Conservation (phyloP, 768 basidiomycete species). For the Lactarius trivialis region DNA sequence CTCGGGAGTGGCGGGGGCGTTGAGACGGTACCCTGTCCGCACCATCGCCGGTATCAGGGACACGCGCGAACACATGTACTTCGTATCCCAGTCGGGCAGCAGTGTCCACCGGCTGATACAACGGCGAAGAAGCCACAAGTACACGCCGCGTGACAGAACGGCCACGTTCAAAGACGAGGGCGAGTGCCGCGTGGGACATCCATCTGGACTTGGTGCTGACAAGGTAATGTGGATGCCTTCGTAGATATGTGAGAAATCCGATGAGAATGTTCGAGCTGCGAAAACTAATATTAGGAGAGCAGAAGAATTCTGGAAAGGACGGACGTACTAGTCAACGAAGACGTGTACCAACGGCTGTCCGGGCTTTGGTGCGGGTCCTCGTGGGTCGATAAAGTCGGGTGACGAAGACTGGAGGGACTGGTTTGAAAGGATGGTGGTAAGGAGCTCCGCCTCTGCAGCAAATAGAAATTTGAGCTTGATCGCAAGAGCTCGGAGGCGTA, state of each 20-base stretch:
- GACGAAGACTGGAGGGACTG: conserved; percentile 24
- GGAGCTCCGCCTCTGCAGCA: conserved; percentile 40
- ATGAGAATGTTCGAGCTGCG: conserved; percentile 82
- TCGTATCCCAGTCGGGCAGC: conserved; percentile 72
- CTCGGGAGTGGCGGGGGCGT: conserved; percentile 27
- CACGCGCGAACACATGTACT: conserved; percentile 60
- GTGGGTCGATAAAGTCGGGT: conserved; percentile 33
- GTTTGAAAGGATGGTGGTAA: conserved; percentile 29
- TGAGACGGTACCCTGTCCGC: conserved; percentile 43
- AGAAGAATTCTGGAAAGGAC: conserved; percentile 9
- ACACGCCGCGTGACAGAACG: conserved; percentile 68
- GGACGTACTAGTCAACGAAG: conserved; percentile 56
- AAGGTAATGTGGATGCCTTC: conserved; percentile 42
- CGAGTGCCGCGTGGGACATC: conserved; percentile 71
- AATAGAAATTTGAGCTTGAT: conserved; percentile 51
- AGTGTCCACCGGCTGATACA: conserved; percentile 75
- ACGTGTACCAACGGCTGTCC: conserved; percentile 33
- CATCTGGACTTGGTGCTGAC: conserved; percentile 37
- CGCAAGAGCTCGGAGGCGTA: conserved; percentile 49
- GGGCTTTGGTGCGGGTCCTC: conserved; percentile 30
- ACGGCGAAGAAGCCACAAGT: conserved; percentile 72
- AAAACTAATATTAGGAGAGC: not conserved
- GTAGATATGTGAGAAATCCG: conserved; percentile 66
- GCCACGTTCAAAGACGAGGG: conserved; percentile 76
- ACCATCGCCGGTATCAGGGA: conserved; percentile 61